Base-by-base conservation (phyloP, 495 filamentous ascomycete genomes). In the Aspergillus nidulans region DNA sequence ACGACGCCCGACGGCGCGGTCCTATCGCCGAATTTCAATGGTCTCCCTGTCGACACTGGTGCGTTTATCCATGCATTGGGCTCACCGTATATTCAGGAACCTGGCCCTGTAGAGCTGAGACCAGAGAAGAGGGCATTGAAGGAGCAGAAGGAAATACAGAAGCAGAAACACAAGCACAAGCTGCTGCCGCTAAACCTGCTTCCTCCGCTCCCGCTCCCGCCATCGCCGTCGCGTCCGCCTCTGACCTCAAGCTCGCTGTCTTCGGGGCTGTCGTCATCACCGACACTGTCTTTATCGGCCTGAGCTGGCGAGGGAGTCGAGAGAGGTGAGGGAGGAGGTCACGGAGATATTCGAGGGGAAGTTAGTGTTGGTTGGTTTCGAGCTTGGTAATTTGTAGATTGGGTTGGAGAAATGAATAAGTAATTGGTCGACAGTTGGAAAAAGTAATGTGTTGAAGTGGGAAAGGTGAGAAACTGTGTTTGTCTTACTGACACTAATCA, bases 1-100 rank as follows among this genome's bases (percentile, higher is more conserved):
- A 34, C 52, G 10, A 57, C 41, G 2, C 20, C 24, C 30, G 55
- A 57, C 12, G 55, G 55, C 4, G 55, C 49, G 6, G 39, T 57
- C 20, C 51, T 74, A 6, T 58, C 57, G 4, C 61, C 69, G 23
- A 71, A 74, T 50, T 55, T 71, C 16, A 53, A 71, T 30, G 56
- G 55, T 8, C 30, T 45, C n/a, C 25, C 49, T 8, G 25, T 38
- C 19, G 52, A 28, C 8, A 20, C 26, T 16, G 12, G 36, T n/a
- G n/a, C n/a, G n/a, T n/a, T n/a, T n/a, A n/a, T n/a, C n/a, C 70
- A 73, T 61, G 65, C 70, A 19, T 66, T 72, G n/a, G n/a, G n/a
- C n/a, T n/a, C n/a, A n/a, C n/a, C n/a, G n/a, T n/a, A n/a, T n/a
- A n/a, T n/a, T n/a, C n/a, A n/a, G n/a, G n/a, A n/a, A n/a, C n/a